Conservation (phyloP, 1,139 yeast species). For the Yamadazyma kanchanaburiensis region DNA sequence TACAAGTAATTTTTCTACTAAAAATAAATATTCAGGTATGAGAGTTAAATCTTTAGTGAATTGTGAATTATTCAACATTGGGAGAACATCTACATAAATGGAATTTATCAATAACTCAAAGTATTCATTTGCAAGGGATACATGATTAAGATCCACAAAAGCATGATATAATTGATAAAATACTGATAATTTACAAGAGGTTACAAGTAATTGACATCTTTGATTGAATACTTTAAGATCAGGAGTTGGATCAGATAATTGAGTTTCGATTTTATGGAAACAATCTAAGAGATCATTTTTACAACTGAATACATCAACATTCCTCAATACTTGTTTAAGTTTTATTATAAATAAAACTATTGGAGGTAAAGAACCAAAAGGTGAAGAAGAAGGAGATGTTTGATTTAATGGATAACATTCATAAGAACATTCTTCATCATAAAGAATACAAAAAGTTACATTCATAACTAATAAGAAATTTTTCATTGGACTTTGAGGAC, state of each 20-base stretch:
- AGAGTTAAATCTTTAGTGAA: not conserved
- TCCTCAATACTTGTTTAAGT: constrained; percentile 1
- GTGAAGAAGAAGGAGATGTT: not conserved
- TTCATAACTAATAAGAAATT: constrained; percentile 2
- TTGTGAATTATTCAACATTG: constrained; percentile 1
- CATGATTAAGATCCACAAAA: constrained; percentile 1
- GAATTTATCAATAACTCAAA: constrained; percentile 1
- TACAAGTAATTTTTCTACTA: constrained; percentile 2
- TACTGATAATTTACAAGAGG: constrained; percentile 4
- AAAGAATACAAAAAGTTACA: constrained; percentile 1
- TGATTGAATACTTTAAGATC: constrained; percentile 1
- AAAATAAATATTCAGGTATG: constrained; percentile 1
- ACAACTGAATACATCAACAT: constrained; percentile 3
- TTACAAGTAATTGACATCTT: constrained; percentile 3
- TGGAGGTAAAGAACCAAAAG: constrained; percentile 1
- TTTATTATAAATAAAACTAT: constrained; percentile 1
- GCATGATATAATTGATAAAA: constrained; percentile 4
- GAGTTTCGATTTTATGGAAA: constrained; percentile 1
- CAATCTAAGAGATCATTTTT: constrained; percentile 1
- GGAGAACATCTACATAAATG: constrained; percentile 2
- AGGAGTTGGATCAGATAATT: not conserved
- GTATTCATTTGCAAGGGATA: constrained; percentile 1
- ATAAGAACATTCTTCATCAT: constrained; percentile 2
- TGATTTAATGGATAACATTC: not conserved
- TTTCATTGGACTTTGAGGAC: constrained; percentile 2